Percentiles rank a stretch among this genome's conserved stretches.
Evolutionary conservation across 768 basidiomycete species (phyloP).

Genomic region (Tricholoma terreum): DNA sequence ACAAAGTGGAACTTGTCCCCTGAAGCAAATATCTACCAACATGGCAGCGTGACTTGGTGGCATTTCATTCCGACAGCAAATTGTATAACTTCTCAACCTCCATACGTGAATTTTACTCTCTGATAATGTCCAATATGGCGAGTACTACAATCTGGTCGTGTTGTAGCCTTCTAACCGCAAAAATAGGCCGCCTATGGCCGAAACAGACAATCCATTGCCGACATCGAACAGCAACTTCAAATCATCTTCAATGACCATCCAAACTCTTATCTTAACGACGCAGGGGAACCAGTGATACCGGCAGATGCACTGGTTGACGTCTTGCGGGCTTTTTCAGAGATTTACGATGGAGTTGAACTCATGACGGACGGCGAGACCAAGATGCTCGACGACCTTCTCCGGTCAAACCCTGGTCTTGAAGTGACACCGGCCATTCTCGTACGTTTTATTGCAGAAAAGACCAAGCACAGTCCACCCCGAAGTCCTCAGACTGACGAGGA

Average conservation of each 20-base stretch:
- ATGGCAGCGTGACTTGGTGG: background rate
- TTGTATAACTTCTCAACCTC: constrained; percentile 18
- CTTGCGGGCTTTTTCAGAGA: constrained; percentile 57
- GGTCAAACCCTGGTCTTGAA: constrained; percentile 57
- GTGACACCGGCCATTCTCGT: constrained; percentile 68
- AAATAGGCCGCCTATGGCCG: constrained; percentile 43
- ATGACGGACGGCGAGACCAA: constrained; percentile 60
- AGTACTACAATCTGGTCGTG: background rate
- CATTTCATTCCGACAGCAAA: constrained; percentile 15
- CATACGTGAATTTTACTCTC: background rate
- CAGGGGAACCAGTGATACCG: constrained; percentile 63
- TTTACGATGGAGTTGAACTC: constrained; percentile 60
- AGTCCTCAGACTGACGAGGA: constrained; percentile 38
- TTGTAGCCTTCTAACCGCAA: background rate
- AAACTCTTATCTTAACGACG: constrained; percentile 52
- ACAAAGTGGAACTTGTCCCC: background rate
- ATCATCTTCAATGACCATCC: constrained; percentile 68
- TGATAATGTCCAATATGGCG: constrained; percentile 10
- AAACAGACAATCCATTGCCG: constrained; percentile 65
- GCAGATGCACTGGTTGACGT: constrained; percentile 71
- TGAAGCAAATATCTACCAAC: background rate
- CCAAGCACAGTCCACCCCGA: constrained; percentile 42
- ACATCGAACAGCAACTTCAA: constrained; percentile 67
- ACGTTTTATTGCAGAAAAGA: constrained; percentile 60
- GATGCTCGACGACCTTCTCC: constrained; percentile 56